Conservation (phyloP, 345 rosid genomes). For the Clarkia xantiana region DNA sequence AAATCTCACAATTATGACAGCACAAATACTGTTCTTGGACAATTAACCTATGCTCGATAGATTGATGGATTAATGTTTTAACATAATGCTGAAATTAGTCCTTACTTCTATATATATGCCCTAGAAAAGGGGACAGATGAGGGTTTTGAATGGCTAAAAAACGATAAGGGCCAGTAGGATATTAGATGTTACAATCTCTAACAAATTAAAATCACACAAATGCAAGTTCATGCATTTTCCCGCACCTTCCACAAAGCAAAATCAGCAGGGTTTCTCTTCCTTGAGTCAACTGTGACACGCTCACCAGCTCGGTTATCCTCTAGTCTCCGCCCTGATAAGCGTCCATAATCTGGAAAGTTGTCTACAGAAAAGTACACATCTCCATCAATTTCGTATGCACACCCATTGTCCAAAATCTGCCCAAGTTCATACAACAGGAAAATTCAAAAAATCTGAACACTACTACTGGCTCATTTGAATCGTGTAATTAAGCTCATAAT, state of each 20-base stretch:
- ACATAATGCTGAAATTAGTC: neutral
- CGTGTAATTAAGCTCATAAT: too few species aligned
- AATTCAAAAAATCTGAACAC: neutral
- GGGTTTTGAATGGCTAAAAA: too few species aligned
- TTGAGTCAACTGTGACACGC: conserved; percentile 74
- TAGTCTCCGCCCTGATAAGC: conserved; percentile 66
- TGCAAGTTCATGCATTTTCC: neutral
- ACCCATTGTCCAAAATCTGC: conserved; percentile 84
- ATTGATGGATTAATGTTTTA: neutral
- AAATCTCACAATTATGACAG: too few species aligned
- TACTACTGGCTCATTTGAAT: neutral
- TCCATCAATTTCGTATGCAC: conserved; percentile 63
- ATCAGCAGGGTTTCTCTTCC: conserved; percentile 90
- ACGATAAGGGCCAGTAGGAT: neutral
- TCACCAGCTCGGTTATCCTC: conserved; percentile 96
- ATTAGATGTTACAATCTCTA: neutral
- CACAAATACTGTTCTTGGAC: too few species aligned
- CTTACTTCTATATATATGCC: too few species aligned
- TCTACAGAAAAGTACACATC: conserved; percentile 79
- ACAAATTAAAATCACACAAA: neutral
- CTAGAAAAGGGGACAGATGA: too few species aligned
- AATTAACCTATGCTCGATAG: neutral
- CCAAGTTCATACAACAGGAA: conserved; percentile 1
- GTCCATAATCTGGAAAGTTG: conserved; percentile 59
- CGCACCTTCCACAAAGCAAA: conserved; percentile 91